Base-by-base conservation (phyloP, 116 monocot genomes). In the Trichopus zeylanicus region DNA sequence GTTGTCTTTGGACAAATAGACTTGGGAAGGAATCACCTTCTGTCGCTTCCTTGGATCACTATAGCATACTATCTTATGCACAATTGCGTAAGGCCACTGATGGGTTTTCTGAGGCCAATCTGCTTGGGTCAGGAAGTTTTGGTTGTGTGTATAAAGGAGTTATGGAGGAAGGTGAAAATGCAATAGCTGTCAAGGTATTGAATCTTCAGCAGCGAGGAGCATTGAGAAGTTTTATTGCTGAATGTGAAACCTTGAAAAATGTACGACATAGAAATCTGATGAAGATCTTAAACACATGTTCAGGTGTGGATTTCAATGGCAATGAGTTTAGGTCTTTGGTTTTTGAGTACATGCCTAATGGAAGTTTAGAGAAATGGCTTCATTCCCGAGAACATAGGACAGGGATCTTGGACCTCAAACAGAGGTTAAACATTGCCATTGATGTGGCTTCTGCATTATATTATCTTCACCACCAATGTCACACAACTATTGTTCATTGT, bases 271-370 rank as follows among this genome's bases (percentile, higher is more conserved):
- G 56, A 20, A 57, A 57, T 57, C 56, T 57, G 19, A 29, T 57
- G 2, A 57, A 57, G n/a, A 57, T 57, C 31, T 16, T 34, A 7
- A 57, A 19, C 21, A 31, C 18, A 18, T 57, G 57, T 33, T 57
- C 57, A 19, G 34, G 57, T 23, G 19, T 57, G 19, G 57, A 57
- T 33, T 57, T 32, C 22, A 19, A 34, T 6, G 57, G 57, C 19
- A 57, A 57, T 33, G 57, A 57, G 7, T 57, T 57, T 29, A 57
- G 29, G 19, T 26, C 56, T 16, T 16, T 57, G 19, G 19, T 57
- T n/a, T 29, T 57, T 23, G 57, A 57, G n/a, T 57, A 20, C 34
- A 57, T 57, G 32, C 57, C 57, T 33, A 57, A 57, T 31, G 57
- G 32, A 33, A 57, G 34, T 57, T 31, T 57, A 6, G 57, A 57